A percentile compares a stretch with the other conserved stretches of the same genome.
These are phyloP conservation scores for Gynostemma pentaphyllum DNA, from an alignment of 306 rosid species.

Conservation along the genomic window DNA sequence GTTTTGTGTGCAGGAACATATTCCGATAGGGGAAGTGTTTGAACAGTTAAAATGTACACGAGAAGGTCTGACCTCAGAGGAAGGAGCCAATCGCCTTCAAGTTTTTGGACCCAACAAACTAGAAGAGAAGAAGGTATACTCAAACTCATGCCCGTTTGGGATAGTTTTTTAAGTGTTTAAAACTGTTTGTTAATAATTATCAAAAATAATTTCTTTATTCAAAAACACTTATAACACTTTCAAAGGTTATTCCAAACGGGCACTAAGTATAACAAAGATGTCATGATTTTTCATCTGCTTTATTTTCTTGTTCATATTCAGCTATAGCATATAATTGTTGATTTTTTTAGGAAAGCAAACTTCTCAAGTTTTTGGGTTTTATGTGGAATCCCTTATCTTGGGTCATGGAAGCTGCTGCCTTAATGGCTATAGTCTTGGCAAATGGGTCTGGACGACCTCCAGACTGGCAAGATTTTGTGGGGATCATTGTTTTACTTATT, in stretches of 20 bases:
- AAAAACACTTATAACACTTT: too few relatives aligned
- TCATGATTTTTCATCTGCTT: too few relatives aligned
- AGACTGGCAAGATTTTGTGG: slow-evolving; percentile 98
- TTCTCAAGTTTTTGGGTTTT: slow-evolving; percentile 86
- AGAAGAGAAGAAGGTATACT: slow-evolving; percentile 79
- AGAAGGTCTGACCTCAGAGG: slow-evolving; percentile 72
- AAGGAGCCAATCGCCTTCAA: slow-evolving; percentile 78
- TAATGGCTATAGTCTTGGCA: slow-evolving; percentile 93
- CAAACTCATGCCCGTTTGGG: too few relatives aligned
- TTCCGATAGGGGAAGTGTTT: slow-evolving; percentile 94
- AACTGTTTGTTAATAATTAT: too few relatives aligned
- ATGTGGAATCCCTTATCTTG: slow-evolving; percentile 99
- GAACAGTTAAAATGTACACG: slow-evolving; percentile 84
- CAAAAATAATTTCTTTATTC: too few relatives aligned
- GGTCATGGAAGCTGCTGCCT: slow-evolving; percentile 99
- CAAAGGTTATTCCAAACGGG: too few relatives aligned
- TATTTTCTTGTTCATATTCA: too few relatives aligned
- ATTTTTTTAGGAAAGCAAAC: slow-evolving; percentile 56
- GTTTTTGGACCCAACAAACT: slow-evolving; percentile 97
- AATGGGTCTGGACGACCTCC: slow-evolving; percentile 86
- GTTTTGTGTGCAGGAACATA: slow-evolving; percentile 47
- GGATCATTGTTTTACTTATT: slow-evolving; percentile 57
- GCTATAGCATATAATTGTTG: neutral
- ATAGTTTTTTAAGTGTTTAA: too few relatives aligned
- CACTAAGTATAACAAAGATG: too few relatives aligned